Conservation (phyloP, 768 basidiomycete species). For the Lactarius sanguifluus region DNA sequence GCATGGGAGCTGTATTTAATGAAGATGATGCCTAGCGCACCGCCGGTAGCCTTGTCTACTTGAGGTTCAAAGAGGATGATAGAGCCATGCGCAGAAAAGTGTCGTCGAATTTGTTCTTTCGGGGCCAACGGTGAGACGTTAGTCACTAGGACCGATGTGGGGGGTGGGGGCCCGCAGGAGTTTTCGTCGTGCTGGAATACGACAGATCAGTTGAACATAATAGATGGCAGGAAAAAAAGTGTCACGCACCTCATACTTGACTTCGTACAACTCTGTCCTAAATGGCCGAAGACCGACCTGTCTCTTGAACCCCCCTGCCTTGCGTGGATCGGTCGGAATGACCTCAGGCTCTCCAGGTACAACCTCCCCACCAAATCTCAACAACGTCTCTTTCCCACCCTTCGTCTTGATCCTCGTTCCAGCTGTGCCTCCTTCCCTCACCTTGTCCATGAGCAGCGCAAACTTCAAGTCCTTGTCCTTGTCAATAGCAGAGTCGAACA, state of each 20-base stretch:
- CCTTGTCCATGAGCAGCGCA: constrained; percentile 43
- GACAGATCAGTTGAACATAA: constrained; percentile 16
- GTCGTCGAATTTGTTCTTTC: constrained; percentile 58
- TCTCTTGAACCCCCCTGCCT: constrained; percentile 39
- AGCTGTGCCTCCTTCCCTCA: constrained; percentile 36
- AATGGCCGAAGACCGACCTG: constrained; percentile 34
- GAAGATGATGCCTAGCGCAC: constrained; percentile 76
- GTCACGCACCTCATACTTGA: constrained; percentile 56
- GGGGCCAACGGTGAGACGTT: constrained; percentile 73
- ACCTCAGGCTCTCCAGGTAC: constrained; percentile 45
- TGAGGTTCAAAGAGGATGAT: constrained; percentile 72
- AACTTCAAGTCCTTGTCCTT: constrained; percentile 43
- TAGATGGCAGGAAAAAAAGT: constrained; percentile 5
- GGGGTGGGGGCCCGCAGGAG: constrained; percentile 71
- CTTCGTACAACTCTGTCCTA: constrained; percentile 44
- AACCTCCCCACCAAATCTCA: constrained; percentile 56
- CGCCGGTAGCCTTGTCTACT: constrained; percentile 77
- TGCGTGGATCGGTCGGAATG: constrained; percentile 55
- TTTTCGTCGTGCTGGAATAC: constrained; percentile 65
- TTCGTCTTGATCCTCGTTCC: constrained; percentile 58
- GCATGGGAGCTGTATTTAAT: constrained; percentile 65
- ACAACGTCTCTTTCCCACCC: constrained; percentile 57
- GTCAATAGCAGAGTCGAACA: constrained; percentile 62
- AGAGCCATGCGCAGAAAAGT: constrained; percentile 62
- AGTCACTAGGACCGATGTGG: constrained; percentile 69